These are phyloP conservation scores for Avena atlantica DNA, from an alignment of 176 grass and related monocot genomes.

Conservation along the genomic window DNA sequence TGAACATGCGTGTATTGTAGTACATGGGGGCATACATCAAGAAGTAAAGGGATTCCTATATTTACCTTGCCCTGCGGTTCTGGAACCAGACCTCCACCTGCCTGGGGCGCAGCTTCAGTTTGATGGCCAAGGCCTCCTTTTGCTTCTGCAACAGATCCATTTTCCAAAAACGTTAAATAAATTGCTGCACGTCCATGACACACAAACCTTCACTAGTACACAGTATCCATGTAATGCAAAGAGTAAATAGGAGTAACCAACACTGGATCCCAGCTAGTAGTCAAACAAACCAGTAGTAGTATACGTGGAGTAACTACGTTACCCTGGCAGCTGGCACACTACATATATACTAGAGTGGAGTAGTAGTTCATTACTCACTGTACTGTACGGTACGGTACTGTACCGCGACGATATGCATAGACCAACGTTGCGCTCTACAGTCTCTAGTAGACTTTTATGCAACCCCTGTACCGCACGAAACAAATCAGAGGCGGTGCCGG, in stretches of 20 bases:
- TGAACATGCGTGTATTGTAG: neutral
- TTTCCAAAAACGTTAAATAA: slow-evolving; percentile 56
- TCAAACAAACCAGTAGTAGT: slow-evolving; percentile 34
- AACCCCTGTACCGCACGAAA: neutral
- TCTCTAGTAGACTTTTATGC: neutral
- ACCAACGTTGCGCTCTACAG: neutral
- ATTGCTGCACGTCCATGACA: slow-evolving; percentile 18
- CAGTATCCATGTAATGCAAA: slow-evolving; percentile 4
- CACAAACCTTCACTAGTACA: slow-evolving; percentile 19
- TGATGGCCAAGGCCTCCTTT: slow-evolving; percentile 88
- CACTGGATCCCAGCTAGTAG: neutral
- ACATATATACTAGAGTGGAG: neutral
- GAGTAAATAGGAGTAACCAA: slow-evolving; percentile 32
- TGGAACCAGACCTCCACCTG: slow-evolving; percentile 99
- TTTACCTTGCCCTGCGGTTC: slow-evolving; percentile 96
- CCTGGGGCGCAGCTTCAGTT: slow-evolving; percentile 85
- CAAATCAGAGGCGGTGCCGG: neutral
- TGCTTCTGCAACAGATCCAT: slow-evolving; percentile 81
- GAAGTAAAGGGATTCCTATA: neutral
- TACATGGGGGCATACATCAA: neutral
- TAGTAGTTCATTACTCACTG: neutral
- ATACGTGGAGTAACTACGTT: slow-evolving; percentile 32
- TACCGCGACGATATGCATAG: slow-evolving; percentile 2
- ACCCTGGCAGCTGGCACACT: neutral
- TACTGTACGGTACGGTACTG: neutral